phyloP scores from a whole-genome alignment of 768 basidiomycete species.

The Lentinula boryana region DNA sequence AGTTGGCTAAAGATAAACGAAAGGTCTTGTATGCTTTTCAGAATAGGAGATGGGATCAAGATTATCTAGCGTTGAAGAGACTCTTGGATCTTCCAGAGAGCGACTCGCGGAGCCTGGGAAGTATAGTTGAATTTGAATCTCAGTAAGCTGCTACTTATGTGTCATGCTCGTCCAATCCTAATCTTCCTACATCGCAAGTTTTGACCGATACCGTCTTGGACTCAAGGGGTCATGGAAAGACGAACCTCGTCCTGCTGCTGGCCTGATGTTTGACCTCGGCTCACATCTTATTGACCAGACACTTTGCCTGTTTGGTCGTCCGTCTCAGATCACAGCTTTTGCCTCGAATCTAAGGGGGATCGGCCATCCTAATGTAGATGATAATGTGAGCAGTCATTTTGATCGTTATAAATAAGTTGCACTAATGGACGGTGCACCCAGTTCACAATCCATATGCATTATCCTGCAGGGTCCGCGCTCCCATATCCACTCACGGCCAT shows the following conservation, averaged over 20 bases:
- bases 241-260: conserved; percentile 49
- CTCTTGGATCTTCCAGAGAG: conserved; percentile 49
- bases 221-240: conserved; percentile 82
- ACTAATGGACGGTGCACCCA: conserved; percentile 10
- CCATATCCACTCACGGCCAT: conserved; percentile 60
- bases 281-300: conserved; percentile 78
- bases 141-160: conserved; percentile 37
- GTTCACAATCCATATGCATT: conserved; percentile 53
- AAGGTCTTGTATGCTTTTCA: conserved; percentile 69
- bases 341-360: conserved; percentile 64
- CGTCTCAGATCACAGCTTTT: conserved; percentile 61
- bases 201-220: conserved; percentile 64
- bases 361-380: conserved; percentile 61
- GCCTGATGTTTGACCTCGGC: conserved; percentile 73
- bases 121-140: conserved; percentile 67
- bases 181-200: conserved; percentile 31
- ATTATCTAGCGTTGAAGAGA: conserved; percentile 61
- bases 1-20: conserved; percentile 51
- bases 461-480: conserved; percentile 29
- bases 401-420: not conserved
- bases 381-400: conserved; percentile 38
- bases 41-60: conserved; percentile 75
- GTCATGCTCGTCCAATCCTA: not conserved
- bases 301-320: conserved; percentile 70
- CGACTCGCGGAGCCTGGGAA: conserved; percentile 50